Percentiles rank a stretch among this genome's conserved stretches.
These are phyloP conservation scores for Skeletonema costatum DNA, from an alignment of 108 stramenopile species.

Conservation along the genomic window DNA sequence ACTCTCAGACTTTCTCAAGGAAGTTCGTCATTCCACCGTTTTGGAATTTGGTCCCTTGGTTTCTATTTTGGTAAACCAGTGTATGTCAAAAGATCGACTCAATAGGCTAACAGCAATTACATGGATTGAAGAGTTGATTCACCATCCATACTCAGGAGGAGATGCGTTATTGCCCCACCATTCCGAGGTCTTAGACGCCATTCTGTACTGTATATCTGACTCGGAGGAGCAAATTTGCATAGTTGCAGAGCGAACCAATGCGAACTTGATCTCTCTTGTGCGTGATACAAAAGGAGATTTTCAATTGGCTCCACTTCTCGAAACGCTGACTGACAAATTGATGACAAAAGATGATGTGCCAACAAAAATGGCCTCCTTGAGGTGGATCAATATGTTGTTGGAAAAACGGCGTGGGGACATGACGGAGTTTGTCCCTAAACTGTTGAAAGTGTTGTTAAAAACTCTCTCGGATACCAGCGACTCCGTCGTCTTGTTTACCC, in stretches of 20 bases:
- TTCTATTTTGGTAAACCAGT: conserved; percentile 91
- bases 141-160: conserved; percentile 89
- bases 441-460: conserved; percentile 91
- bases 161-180: conserved; percentile 90
- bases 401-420: conserved; percentile 93
- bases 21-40: conserved; percentile 87
- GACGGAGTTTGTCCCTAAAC: conserved; percentile 83
- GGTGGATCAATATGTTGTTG: conserved; percentile 98
- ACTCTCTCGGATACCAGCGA: conserved; percentile 92
- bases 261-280: conserved; percentile 85
- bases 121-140: conserved; percentile 95
- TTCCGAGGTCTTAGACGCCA: conserved; percentile 90
- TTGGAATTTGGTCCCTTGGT: conserved; percentile 96
- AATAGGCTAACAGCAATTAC: conserved; percentile 94
- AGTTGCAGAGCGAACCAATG: conserved; percentile 91
- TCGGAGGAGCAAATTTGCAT: conserved; percentile 88
- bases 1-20: conserved; percentile 84
- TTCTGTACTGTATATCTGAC: conserved; percentile 93
- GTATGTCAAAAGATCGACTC: conserved; percentile 91
- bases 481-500: conserved; percentile 88
- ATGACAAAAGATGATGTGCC: conserved; percentile 89
- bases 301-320: conserved; percentile 83
- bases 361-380: conserved; percentile 90
- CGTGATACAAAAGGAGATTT: conserved; percentile 74
- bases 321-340: conserved; percentile 87